phyloP scores from a whole-genome alignment of 352 stramenopile genomes.

The Blastocystis sp. region DNA sequence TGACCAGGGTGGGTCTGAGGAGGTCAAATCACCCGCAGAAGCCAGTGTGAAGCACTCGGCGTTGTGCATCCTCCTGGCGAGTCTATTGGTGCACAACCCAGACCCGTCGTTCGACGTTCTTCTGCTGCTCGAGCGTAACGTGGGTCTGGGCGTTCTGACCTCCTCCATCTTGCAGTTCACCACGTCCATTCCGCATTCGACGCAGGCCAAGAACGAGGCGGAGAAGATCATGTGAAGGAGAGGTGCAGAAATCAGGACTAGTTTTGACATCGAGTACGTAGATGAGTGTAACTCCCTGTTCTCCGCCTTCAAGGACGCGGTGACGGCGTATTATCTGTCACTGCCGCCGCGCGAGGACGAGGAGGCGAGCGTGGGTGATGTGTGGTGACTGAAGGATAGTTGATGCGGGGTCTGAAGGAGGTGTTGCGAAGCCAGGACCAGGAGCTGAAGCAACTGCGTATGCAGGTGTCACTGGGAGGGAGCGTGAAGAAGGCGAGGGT shows the following conservation, averaged over 20 bases:
- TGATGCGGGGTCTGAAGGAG: slow-evolving; percentile 55
- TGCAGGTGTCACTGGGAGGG: slow-evolving; percentile 13
- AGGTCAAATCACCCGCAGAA: background rate
- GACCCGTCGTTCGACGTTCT: slow-evolving; percentile 48
- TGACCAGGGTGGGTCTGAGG: background rate
- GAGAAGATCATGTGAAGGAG: background rate
- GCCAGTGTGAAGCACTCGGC: background rate
- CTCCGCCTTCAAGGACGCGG: slow-evolving; percentile 12
- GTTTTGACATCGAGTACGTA: slow-evolving; percentile 27
- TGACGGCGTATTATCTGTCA: slow-evolving; percentile 21
- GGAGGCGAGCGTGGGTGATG: background rate
- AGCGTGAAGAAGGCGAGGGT: background rate
- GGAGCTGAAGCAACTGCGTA: slow-evolving; percentile 52
- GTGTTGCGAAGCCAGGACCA: slow-evolving; percentile 37
- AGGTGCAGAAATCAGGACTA: background rate
- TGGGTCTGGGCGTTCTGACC: slow-evolving; percentile 5
- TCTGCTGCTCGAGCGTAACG: slow-evolving; percentile 11
- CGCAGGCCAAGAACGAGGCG: background rate
- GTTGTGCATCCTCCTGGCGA: slow-evolving; percentile 23
- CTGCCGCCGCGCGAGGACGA: slow-evolving; percentile 29
- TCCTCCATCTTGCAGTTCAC: slow-evolving; percentile 32
- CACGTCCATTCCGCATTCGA: background rate
- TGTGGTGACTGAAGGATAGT: background rate
- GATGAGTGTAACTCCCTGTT: slow-evolving; percentile 58
- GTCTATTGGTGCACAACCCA: slow-evolving; percentile 10